These are phyloP conservation scores for Candida endomychidarum DNA, from an alignment of 805 yeast species.

Conservation along the genomic window DNA sequence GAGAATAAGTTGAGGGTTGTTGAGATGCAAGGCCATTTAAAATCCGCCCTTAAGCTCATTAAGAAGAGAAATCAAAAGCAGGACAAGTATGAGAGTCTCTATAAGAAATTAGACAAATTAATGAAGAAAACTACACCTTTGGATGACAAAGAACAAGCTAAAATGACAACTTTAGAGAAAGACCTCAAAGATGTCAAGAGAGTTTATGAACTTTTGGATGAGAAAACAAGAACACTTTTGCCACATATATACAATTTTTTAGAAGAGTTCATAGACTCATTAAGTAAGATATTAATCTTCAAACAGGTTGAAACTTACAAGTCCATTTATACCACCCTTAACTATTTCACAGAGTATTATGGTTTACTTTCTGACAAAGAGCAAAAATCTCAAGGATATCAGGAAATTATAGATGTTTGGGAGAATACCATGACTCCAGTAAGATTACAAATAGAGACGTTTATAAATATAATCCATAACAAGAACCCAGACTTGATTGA, in stretches of 20 bases:
- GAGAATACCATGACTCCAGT: slow-evolving; percentile 35
- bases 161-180: slow-evolving; percentile 30
- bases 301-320: slow-evolving; percentile 37
- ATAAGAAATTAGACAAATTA: slow-evolving; percentile 38
- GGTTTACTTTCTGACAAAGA: slow-evolving; percentile 21
- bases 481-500: slow-evolving; percentile 40
- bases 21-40: slow-evolving; percentile 40
- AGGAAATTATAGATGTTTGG: slow-evolving; percentile 40
- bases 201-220: slow-evolving; percentile 36
- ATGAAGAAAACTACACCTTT: slow-evolving; percentile 29
- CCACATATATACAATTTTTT: slow-evolving; percentile 48
- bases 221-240: slow-evolving; percentile 38
- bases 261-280: slow-evolving; percentile 49
- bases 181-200: slow-evolving; percentile 29
- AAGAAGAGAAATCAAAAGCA: slow-evolving; percentile 47
- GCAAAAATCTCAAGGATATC: slow-evolving; percentile 18
- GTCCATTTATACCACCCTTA: slow-evolving; percentile 22
- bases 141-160: slow-evolving; percentile 38
- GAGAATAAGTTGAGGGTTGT: slow-evolving; percentile 33
- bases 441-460: slow-evolving; percentile 38
- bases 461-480: slow-evolving; percentile 28
- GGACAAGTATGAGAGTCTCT: slow-evolving; percentile 38
- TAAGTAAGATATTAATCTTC: slow-evolving; percentile 39
- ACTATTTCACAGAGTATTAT: slow-evolving; percentile 23
- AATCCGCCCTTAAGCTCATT: slow-evolving; percentile 38